Evolutionary conservation across 2,329 filamentous ascomycete genomes (phyloP).

Genomic region (Cadophora sp.): DNA sequence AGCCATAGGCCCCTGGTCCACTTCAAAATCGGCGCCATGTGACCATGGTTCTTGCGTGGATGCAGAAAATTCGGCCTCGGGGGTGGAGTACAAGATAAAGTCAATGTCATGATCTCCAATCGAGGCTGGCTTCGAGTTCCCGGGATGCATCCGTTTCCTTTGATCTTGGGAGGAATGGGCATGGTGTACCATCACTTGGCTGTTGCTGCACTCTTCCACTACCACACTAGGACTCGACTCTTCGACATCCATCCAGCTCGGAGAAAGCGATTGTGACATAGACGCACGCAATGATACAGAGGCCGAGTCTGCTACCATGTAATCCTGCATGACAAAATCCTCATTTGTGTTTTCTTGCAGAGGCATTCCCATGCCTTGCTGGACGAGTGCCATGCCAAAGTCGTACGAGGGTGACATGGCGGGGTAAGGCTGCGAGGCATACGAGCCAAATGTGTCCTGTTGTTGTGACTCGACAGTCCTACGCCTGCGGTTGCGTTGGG

Average conservation of each 20-base stretch:
- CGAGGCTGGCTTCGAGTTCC: slow-evolving; percentile 5
- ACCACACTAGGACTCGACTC: slow-evolving; percentile 11
- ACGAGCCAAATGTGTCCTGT: background rate
- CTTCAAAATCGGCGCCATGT: background rate
- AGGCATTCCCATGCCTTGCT: background rate
- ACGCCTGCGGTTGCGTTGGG: background rate
- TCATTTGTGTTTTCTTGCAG: background rate
- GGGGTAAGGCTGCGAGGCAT: background rate
- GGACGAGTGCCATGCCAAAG: background rate
- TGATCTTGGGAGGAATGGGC: background rate
- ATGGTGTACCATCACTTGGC: slow-evolving; percentile 19
- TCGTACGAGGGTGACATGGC: background rate
- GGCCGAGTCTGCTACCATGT: background rate
- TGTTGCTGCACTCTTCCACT: slow-evolving; percentile 16
- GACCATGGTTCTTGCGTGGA: background rate
- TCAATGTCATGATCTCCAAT: background rate
- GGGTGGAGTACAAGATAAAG: background rate
- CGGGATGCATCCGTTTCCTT: slow-evolving; percentile 13
- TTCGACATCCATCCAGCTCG: background rate
- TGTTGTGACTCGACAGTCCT: background rate
- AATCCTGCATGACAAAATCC: slow-evolving; percentile 9
- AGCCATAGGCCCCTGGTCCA: background rate
- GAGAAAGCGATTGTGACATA: background rate
- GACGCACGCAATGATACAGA: background rate
- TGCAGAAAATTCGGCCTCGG: background rate